Evolutionary conservation across 306 rosid species (phyloP).

Genomic region (Herpetospermum pedunculosum): DNA sequence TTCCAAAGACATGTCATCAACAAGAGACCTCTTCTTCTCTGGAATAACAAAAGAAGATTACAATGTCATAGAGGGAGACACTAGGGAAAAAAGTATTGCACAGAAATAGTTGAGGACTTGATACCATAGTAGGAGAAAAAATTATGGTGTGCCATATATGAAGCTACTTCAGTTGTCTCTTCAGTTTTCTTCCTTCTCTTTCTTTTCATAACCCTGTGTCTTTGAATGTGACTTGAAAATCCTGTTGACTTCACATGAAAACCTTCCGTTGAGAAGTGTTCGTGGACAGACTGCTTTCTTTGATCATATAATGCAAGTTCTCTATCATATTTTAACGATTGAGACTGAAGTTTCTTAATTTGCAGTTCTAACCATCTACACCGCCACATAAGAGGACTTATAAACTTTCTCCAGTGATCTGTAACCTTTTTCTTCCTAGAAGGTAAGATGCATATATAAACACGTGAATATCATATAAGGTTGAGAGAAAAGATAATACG

Average conservation of each 20-base stretch:
- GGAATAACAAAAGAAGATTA: slow-evolving; percentile 16
- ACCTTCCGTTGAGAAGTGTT: slow-evolving; percentile 28
- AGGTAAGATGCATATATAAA: slow-evolving; percentile 4
- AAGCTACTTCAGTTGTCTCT: slow-evolving; percentile 45
- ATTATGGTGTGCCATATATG: slow-evolving; percentile 62
- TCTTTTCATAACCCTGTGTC: slow-evolving; percentile 43
- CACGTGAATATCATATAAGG: neutral
- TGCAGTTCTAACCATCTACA: slow-evolving; percentile 71
- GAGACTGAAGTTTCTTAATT: slow-evolving; percentile 48
- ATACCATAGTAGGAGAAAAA: slow-evolving; percentile 75
- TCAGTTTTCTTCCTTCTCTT: slow-evolving; percentile 70
- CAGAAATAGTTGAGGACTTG: slow-evolving; percentile 3
- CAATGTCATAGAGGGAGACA: slow-evolving; percentile 11
- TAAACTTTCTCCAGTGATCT: slow-evolving; percentile 57
- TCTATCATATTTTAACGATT: slow-evolving; percentile 34
- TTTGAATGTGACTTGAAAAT: slow-evolving; percentile 25
- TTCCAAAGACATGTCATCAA: slow-evolving; percentile 34
- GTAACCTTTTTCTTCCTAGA: slow-evolving; percentile 56
- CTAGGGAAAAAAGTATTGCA: slow-evolving; percentile 8
- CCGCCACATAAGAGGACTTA: slow-evolving; percentile 54
- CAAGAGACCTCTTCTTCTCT: slow-evolving; percentile 65
- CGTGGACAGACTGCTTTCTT: slow-evolving; percentile 28
- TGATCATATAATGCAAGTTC: slow-evolving; percentile 46
- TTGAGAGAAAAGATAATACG: neutral
- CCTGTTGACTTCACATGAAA: slow-evolving; percentile 61